Evolutionary conservation across 2,329 filamentous ascomycete genomes (phyloP), one percentile per base, ranked within the genome.

Genomic region (Chaetomium sp.): DNA sequence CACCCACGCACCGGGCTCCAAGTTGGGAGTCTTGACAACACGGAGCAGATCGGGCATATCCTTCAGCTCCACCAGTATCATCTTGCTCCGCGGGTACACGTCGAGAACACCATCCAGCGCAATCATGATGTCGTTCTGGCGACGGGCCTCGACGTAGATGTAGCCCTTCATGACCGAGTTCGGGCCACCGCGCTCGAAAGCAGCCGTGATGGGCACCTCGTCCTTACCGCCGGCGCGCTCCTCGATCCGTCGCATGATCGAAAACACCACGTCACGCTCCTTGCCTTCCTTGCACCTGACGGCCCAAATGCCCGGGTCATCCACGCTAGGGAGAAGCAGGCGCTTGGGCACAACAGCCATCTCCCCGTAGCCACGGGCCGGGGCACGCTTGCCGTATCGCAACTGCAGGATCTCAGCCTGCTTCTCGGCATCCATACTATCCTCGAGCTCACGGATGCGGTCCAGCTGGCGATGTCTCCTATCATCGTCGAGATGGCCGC

Each of bases 31-130:
- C 74, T 96, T 96, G 58, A 84, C 86, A 34, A 95, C 89, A 51
- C 91, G 85, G 14, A 99, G 79, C n/a, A 99, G 80, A 71, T 97
- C 94, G 1, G 94, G 92, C 86, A 96, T 96, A 72, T 99, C 94
- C 70, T 95, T 95, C 66, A 97, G 91, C 49, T 94, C 89, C 43
- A 99, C 90, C 51, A 97, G 77, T 45, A 91, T 82, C 74, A 94
- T 86, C 71, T 91, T 94, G 34, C 84, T 87, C 55, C 90, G 85
- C 53, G 92, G 89, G 69, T 96, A 99, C 40, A 95, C 88, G 67
- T 96, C 91, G 59, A 89, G 82, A 66, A 99, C 82, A 43, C 86
- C 88, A 59, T 96, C 89, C 43, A 96, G 77, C 6, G 90, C 89
- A 52, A 85, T 79, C 66, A 91, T 76, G 62, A 97, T 89, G 71